phyloP scores from a whole-genome alignment of 768 basidiomycete genomes.

The Lentinus tigrinus region DNA sequence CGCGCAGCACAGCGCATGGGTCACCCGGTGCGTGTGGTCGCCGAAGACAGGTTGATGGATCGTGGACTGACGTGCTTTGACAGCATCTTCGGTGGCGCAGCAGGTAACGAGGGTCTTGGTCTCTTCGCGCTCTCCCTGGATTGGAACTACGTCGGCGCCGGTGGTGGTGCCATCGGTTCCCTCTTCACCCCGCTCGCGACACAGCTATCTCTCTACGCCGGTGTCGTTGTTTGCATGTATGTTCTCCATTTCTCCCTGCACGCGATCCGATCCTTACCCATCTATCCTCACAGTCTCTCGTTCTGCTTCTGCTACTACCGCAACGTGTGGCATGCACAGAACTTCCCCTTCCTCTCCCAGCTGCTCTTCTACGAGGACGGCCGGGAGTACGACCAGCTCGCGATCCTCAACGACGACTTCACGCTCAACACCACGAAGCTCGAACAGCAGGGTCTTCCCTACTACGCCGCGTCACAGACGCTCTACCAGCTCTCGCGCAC shows the following conservation, averaged over 20 bases:
- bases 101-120: constrained; percentile 62
- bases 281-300: constrained; percentile 11
- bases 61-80: too few relatives aligned
- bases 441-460: constrained; percentile 44
- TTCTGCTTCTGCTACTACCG: constrained; percentile 43
- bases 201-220: constrained; percentile 11
- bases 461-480: constrained; percentile 46
- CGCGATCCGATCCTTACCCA: neutral
- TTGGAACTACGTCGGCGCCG: constrained; percentile 46
- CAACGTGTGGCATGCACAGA: constrained; percentile 56
- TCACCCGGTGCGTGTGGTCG: constrained; percentile 34
- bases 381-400: constrained; percentile 48
- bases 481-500: constrained; percentile 31
- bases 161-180: constrained; percentile 39
- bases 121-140: constrained; percentile 55
- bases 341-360: constrained; percentile 49
- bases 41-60: too few relatives aligned
- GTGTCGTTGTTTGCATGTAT: constrained; percentile 33
- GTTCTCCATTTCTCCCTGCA: constrained; percentile 31
- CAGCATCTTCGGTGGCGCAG: constrained; percentile 55
- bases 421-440: constrained; percentile 50
- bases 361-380: constrained; percentile 43
- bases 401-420: constrained; percentile 53
- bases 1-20: constrained; percentile 44
- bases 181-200: constrained; percentile 29